phyloP scores from a whole-genome alignment of 1,284 basidiomycete species.

The Neolentinus lepideus region DNA sequence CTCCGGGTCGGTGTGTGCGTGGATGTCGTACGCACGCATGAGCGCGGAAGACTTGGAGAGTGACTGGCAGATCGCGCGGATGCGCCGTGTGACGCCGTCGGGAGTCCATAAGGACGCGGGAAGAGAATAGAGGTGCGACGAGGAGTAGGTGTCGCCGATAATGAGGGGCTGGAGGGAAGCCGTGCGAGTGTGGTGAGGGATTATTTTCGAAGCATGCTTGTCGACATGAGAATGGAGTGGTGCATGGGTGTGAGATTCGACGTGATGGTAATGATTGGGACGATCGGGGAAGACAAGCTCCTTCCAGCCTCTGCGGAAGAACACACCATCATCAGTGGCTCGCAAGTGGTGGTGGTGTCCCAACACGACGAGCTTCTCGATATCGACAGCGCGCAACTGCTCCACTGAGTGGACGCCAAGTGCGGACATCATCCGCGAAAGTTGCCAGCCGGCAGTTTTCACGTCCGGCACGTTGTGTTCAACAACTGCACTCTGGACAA shows the following conservation, averaged over 20 bases:
- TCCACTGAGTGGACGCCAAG: constrained; percentile 47
- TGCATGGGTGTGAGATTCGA: constrained; percentile 16
- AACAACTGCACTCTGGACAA: constrained; percentile 58
- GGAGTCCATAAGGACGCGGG: constrained; percentile 57
- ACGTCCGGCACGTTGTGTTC: constrained; percentile 55
- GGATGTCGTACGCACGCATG: constrained; percentile 64
- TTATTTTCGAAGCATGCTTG: constrained; percentile 4
- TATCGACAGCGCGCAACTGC: constrained; percentile 48
- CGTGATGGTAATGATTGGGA: constrained; percentile 16
- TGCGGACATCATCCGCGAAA: constrained; percentile 51
- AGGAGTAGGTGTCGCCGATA: constrained; percentile 64
- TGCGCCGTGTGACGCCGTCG: constrained; percentile 48
- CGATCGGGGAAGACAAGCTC: constrained; percentile 35
- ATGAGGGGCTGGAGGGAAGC: constrained; percentile 52
- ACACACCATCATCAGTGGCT: constrained; percentile 60
- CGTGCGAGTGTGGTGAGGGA: constrained; percentile 16
- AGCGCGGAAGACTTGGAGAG: constrained; percentile 50
- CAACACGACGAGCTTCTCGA: constrained; percentile 46
- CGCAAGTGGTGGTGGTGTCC: constrained; percentile 33
- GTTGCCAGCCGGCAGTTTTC: constrained; percentile 53
- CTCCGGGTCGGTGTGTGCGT: constrained; percentile 42
- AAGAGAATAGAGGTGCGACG: constrained; percentile 53
- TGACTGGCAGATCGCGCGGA: constrained; percentile 67
- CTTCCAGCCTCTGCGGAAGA: constrained; percentile 56
- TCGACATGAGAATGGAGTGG: no score